These are phyloP conservation scores for Hyaloperonospora brassicae DNA, from an alignment of 352 stramenopile species.

Conservation along the genomic window DNA sequence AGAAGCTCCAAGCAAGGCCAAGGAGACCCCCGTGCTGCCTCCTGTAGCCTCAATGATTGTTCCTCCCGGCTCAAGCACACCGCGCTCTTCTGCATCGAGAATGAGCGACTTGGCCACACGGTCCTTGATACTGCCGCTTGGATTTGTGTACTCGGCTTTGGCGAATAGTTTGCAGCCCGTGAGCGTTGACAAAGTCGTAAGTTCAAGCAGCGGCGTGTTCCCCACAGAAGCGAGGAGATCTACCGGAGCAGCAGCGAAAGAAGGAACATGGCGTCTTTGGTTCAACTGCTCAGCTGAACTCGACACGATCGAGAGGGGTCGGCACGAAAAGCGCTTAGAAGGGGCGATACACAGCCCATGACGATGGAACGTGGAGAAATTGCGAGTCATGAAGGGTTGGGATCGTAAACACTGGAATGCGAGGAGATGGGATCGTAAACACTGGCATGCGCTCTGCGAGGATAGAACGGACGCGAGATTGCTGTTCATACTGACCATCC, in stretches of 20 bases:
- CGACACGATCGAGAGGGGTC: too few relatives aligned
- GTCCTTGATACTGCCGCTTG: constrained; percentile 91
- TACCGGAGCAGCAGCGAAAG: constrained; percentile 25
- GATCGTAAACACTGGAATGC: too few relatives aligned
- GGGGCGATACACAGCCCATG: too few relatives aligned
- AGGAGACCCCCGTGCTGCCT: constrained; percentile 88
- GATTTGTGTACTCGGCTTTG: constrained; percentile 86
- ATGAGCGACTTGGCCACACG: constrained; percentile 89
- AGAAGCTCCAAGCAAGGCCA: constrained; percentile 82
- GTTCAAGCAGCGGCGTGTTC: constrained; percentile 67
- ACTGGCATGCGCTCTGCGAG: too few relatives aligned
- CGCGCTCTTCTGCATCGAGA: constrained; percentile 76
- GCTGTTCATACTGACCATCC: too few relatives aligned
- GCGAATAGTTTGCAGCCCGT: constrained; percentile 65
- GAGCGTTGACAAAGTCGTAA: constrained; percentile 53
- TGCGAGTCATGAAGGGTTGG: too few relatives aligned
- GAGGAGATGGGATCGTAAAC: too few relatives aligned
- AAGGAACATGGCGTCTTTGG: too few relatives aligned
- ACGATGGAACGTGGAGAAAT: too few relatives aligned
- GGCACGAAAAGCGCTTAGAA: too few relatives aligned
- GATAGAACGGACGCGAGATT: too few relatives aligned
- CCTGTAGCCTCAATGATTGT: constrained; percentile 76
- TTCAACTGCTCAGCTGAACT: too few relatives aligned
- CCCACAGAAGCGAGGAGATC: constrained; percentile 62
- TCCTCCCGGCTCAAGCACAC: constrained; percentile 59